Conservation (phyloP, 148 eudicot genomes). For the Diospyros kaki region DNA sequence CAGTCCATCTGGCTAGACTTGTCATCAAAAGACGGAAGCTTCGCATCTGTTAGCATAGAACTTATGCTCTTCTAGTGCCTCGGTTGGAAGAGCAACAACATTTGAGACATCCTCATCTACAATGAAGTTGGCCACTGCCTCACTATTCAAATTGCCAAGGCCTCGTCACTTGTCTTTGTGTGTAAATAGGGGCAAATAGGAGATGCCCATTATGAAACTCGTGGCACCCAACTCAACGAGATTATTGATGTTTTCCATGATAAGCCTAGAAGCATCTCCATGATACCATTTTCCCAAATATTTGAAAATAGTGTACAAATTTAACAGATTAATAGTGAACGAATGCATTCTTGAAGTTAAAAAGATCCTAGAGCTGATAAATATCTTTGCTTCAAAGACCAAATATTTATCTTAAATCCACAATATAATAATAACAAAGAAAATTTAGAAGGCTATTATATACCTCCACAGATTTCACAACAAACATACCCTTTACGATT, state of each 20-base stretch:
- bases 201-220: conserved; percentile 51
- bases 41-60: too few species aligned
- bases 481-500: conserved; percentile 44
- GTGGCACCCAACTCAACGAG: conserved; percentile 82
- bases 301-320: not conserved
- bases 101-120: conserved; percentile 16
- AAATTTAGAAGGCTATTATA: too few species aligned
- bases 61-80: too few species aligned
- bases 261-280: conserved; percentile 82
- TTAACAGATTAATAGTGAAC: too few species aligned
- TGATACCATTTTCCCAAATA: conserved; percentile 84
- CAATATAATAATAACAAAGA: too few species aligned
- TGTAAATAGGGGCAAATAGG: conserved; percentile 66
- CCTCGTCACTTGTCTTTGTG: conserved; percentile 15
- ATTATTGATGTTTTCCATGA: conserved; percentile 33
- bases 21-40: too few species aligned
- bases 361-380: not conserved
- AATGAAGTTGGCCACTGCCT: too few species aligned
- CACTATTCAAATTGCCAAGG: conserved; percentile 18
- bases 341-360: not conserved
- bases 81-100: not conserved
- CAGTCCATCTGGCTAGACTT: too few species aligned
- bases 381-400: conserved; percentile 2
- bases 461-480: conserved; percentile 88
- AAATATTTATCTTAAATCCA: conserved; percentile 10